A percentile compares a stretch with the other conserved stretches of the same genome.
Evolutionary conservation across 2,329 filamentous ascomycete genomes (phyloP).

Genomic region (Penicillium sp.): DNA sequence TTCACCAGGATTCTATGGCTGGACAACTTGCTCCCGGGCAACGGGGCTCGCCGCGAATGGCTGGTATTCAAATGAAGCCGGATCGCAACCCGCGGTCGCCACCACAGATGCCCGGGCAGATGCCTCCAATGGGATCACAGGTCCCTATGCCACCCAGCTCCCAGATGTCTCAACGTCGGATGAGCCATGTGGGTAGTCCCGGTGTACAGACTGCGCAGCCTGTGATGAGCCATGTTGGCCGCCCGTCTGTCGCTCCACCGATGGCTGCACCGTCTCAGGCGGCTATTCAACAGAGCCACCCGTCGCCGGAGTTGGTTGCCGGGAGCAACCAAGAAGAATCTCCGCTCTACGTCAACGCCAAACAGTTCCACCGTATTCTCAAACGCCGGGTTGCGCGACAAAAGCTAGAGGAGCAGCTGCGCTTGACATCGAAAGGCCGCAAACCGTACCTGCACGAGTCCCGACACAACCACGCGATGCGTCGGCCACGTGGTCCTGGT

Average conservation of each 20-base stretch:
- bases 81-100: slow-evolving; percentile 77
- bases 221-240: slow-evolving; percentile 67
- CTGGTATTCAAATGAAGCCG: slow-evolving; percentile 64
- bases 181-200: slow-evolving; percentile 74
- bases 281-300: slow-evolving; percentile 63
- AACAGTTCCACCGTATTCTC: slow-evolving; percentile 95
- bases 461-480: slow-evolving; percentile 97
- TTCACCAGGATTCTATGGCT: slow-evolving; percentile 68
- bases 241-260: slow-evolving; percentile 51
- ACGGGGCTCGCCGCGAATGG: slow-evolving; percentile 72
- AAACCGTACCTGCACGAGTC: slow-evolving; percentile 98
- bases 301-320: slow-evolving; percentile 76
- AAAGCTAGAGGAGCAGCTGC: slow-evolving; percentile 85
- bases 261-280: slow-evolving; percentile 55
- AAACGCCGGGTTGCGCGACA: slow-evolving; percentile 92
- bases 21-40: slow-evolving; percentile 55
- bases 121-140: slow-evolving; percentile 49
- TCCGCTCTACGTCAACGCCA: slow-evolving; percentile 95
- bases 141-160: slow-evolving; percentile 54
- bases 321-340: slow-evolving; percentile 72
- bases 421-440: slow-evolving; percentile 88
- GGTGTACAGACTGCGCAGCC: slow-evolving; percentile 69
- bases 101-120: slow-evolving; percentile 62
- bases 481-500: slow-evolving; percentile 85
- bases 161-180: slow-evolving; percentile 62